A percentile compares a stretch with the other conserved stretches of the same genome.
These are phyloP conservation scores for Zymoseptoria ardabiliae DNA, from an alignment of 2,329 filamentous ascomycete species.

Conservation along the genomic window DNA sequence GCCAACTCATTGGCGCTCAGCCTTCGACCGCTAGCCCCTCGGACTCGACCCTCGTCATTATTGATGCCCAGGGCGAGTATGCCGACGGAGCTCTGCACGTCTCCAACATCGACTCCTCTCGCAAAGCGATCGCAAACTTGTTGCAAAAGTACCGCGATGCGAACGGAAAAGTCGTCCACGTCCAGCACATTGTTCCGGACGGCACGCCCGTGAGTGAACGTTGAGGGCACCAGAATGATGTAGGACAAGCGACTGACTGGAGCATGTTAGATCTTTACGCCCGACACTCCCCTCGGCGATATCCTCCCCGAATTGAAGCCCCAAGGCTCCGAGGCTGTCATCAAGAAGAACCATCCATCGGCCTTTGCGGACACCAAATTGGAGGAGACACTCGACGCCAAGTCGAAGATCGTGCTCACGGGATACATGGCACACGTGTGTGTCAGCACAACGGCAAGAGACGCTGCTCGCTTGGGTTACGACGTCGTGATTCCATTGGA, in stretches of 20 bases:
- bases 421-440: constrained; percentile 63
- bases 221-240: not conserved
- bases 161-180: constrained; percentile 51
- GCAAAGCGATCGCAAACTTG: constrained; percentile 50
- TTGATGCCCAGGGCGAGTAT: constrained; percentile 66
- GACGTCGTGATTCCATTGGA: constrained; percentile 57
- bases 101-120: constrained; percentile 45
- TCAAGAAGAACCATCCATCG: constrained; percentile 52
- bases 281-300: constrained; percentile 50
- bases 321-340: constrained; percentile 47
- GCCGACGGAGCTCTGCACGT: constrained; percentile 52
- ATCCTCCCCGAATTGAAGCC: constrained; percentile 56
- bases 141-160: constrained; percentile 54
- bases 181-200: constrained; percentile 52
- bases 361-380: constrained; percentile 56
- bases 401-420: constrained; percentile 53
- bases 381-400: constrained; percentile 45
- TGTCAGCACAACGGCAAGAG: constrained; percentile 55
- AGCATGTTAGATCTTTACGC: constrained; percentile 49
- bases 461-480: constrained; percentile 54
- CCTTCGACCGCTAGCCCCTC: constrained; percentile 49
- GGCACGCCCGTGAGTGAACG: constrained; percentile 43
- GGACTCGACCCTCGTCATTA: constrained; percentile 58
- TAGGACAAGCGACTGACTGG: not conserved
- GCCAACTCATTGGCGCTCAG: constrained; percentile 46